phyloP scores from a whole-genome alignment of 805 yeast species.

The Ogataea pignaliae region DNA sequence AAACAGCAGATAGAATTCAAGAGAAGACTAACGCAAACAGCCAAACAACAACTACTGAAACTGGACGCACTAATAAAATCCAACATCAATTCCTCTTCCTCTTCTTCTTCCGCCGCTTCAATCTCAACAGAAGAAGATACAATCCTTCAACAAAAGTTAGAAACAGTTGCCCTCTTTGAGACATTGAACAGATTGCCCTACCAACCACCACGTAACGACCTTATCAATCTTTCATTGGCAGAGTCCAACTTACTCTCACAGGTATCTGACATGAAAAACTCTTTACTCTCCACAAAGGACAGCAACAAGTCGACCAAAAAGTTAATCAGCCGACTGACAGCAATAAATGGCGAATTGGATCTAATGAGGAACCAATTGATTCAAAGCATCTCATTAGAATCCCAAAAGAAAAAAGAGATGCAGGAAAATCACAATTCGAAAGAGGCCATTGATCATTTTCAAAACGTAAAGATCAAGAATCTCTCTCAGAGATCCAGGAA shows the following conservation, averaged over 20 bases:
- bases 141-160: conserved; percentile 1
- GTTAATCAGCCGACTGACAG: conserved; percentile 1
- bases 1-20: conserved; percentile 21
- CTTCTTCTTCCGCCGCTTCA: neutral
- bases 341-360: conserved; percentile 1
- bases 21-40: conserved; percentile 15
- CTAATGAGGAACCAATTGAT: conserved; percentile 7
- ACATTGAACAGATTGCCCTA: conserved; percentile 23
- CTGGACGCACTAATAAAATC: neutral
- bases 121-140: neutral
- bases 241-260: conserved; percentile 13
- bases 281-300: neutral
- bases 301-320: conserved; percentile 1
- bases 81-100: too few relatives aligned
- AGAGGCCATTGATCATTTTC: conserved; percentile 1
- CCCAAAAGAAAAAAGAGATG: conserved; percentile 4
- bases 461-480: conserved; percentile 7
- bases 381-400: conserved; percentile 7
- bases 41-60: conserved; percentile 13
- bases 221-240: conserved; percentile 24
- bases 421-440: conserved; percentile 2
- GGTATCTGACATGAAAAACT: conserved; percentile 4
- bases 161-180: conserved; percentile 21
- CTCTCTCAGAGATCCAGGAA: conserved; percentile 18
- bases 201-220: conserved; percentile 26